phyloP scores from a whole-genome alignment of 805 yeast genomes.

The Candida berthetii region DNA sequence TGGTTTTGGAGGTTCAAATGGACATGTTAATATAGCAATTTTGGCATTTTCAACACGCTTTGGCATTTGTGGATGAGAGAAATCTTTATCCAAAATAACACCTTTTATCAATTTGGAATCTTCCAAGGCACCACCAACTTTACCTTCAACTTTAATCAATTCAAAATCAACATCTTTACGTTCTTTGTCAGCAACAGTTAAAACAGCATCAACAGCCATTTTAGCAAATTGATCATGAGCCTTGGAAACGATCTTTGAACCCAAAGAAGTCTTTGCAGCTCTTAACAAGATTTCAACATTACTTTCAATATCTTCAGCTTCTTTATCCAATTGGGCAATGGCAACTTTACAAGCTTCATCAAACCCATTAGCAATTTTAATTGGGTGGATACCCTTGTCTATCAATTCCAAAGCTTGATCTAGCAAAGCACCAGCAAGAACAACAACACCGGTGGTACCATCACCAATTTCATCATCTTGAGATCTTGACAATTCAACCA shows the following conservation, averaged over 20 bases:
- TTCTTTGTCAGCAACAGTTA: constrained; percentile 85
- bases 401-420: constrained; percentile 93
- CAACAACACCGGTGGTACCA: constrained; percentile 99
- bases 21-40: constrained; percentile 93
- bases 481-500: constrained; percentile 89
- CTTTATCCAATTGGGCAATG: constrained; percentile 61
- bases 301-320: constrained; percentile 59
- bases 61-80: constrained; percentile 98
- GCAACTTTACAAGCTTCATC: constrained; percentile 97
- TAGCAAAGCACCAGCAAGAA: constrained; percentile 86
- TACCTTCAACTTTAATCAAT: constrained; percentile 90
- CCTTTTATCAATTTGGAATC: constrained; percentile 86
- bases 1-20: constrained; percentile 99
- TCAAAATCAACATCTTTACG: constrained; percentile 97
- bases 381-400: constrained; percentile 96
- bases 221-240: constrained; percentile 89
- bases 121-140: constrained; percentile 89
- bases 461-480: constrained; percentile 99
- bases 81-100: constrained; percentile 91
- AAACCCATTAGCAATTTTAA: constrained; percentile 93
- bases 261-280: constrained; percentile 93
- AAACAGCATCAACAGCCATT: constrained; percentile 96
- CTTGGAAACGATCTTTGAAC: constrained; percentile 93
- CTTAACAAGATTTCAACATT: constrained; percentile 53
- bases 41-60: constrained; percentile 72